Evolutionary conservation across 2,329 filamentous ascomycete genomes (phyloP), one percentile per base, ranked within the genome.

Genomic region (Fusarium sp.): DNA sequence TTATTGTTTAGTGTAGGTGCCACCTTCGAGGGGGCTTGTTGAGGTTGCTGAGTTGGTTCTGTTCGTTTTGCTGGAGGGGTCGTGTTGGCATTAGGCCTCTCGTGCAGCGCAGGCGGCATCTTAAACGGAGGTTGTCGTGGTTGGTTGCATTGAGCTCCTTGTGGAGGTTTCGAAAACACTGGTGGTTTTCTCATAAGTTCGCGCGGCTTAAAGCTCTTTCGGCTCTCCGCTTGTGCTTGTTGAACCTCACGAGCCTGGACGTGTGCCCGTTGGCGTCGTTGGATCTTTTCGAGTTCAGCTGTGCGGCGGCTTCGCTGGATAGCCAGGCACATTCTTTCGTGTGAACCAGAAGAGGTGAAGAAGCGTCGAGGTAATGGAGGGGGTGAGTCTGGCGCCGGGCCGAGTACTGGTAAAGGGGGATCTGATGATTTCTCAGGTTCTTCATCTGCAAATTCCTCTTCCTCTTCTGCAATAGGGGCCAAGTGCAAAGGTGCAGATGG

Each of bases 321-420:
- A 6, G 79, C 78, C 1, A 81, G 73, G 3, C 76, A 76, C 39
- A 79, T 64, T 37, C 75, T 69, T 58, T 81, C 79, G 23, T 76
- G 74, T 3, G 76, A 77, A 12, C 80, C 79, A 0, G 79, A 81
- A 4, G 78, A 72, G 4, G 79, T 81, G 58, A 81, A 81, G 70
- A 81, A 81, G 15, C 78, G 77, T 54, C 52, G 67, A 2, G 42
- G 67, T 24, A 47, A 70, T 9, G 57, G 64, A 15, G 62, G 57
- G n/a, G 66, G 46, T 5, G 68, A 65, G n/a, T 57, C 56, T 12
- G 39, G 43, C 13, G 46, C 15, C 6, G 56, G 58, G 41, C 49
- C 47, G n/a, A 53, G 57, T 21, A 44, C 5, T 6, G 70, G 73
- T n/a, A 68, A 63, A 11, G 66, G 66, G 16, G 41, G 61, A 5